Evolutionary conservation across 108 stramenopile species (phyloP).

Genomic region (Fragilariopsis cylindrus): DNA sequence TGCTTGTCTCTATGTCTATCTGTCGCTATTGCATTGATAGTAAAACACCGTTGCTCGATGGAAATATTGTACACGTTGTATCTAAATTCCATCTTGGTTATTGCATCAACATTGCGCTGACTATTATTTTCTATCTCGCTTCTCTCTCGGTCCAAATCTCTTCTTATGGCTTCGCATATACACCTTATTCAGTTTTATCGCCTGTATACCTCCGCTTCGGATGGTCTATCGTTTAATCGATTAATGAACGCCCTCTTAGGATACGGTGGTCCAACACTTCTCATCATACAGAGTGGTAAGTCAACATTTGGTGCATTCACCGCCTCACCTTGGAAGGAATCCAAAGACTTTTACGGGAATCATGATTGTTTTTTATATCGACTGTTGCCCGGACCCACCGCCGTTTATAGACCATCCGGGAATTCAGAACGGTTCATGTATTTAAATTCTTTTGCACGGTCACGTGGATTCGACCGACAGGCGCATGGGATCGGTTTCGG

Average conservation of each 20-base stretch:
- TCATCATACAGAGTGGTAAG: slow-evolving; percentile 60
- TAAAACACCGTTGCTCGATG: too few species aligned
- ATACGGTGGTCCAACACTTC: slow-evolving; percentile 78
- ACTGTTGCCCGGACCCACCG: slow-evolving; percentile 39
- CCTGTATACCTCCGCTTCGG: slow-evolving; percentile 74
- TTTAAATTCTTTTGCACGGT: slow-evolving; percentile 67
- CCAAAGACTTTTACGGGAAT: slow-evolving; percentile 79
- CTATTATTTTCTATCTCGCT: slow-evolving; percentile 24
- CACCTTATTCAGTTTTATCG: slow-evolving; percentile 51
- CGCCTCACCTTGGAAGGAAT: slow-evolving; percentile 77
- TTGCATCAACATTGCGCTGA: background rate
- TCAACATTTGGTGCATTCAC: slow-evolving; percentile 61
- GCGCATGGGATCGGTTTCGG: slow-evolving; percentile 89
- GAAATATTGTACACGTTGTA: too few species aligned
- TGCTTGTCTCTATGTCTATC: too few species aligned
- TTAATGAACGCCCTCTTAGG: slow-evolving; percentile 72
- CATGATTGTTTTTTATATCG: slow-evolving; percentile 75
- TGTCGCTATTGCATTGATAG: too few species aligned
- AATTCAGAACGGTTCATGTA: slow-evolving; percentile 65
- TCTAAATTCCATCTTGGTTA: background rate
- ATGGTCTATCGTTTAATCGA: slow-evolving; percentile 82
- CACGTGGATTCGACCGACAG: slow-evolving; percentile 76
- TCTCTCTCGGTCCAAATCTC: background rate
- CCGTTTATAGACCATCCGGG: slow-evolving; percentile 73
- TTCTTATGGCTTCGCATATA: background rate